A percentile compares a stretch with the other conserved stretches of the same genome.
Conservation (phyloP, 1,284 basidiomycete species). For the Microbotryum silenes-acaulis region DNA sequence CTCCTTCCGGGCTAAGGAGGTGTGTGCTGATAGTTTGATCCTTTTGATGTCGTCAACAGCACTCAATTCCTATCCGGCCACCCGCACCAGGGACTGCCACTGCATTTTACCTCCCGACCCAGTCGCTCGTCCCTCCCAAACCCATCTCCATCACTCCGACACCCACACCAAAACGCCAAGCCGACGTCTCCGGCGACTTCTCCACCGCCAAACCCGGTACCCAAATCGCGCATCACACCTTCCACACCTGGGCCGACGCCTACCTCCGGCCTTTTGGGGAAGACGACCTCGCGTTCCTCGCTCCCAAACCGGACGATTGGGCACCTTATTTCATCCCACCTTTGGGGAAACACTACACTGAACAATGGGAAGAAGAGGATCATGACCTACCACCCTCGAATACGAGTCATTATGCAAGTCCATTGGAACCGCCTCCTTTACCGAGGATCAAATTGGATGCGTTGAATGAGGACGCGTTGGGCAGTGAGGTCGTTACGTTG, state of each 20-base stretch:
- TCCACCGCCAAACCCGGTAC: constrained; percentile 66
- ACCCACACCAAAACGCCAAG: constrained; percentile 68
- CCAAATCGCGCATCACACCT: constrained; percentile 53
- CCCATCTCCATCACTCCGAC: constrained; percentile 49
- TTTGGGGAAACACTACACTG: constrained; percentile 77
- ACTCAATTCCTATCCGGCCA: constrained; percentile 41
- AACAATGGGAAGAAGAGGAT: constrained; percentile 89
- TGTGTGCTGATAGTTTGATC: neutral
- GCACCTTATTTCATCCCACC: constrained; percentile 78
- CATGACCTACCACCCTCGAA: constrained; percentile 41
- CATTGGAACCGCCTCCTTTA: constrained; percentile 46
- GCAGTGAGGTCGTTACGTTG: constrained; percentile 55
- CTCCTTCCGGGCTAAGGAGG: neutral
- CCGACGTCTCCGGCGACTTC: constrained; percentile 76
- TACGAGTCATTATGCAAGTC: constrained; percentile 30
- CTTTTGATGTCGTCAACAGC: constrained; percentile 19
- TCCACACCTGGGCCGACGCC: constrained; percentile 75
- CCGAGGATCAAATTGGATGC: constrained; percentile 53
- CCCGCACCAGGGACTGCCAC: constrained; percentile 32
- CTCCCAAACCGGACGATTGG: constrained; percentile 73
- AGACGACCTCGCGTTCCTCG: constrained; percentile 82
- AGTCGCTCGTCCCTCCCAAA: constrained; percentile 47
- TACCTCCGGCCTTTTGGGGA: constrained; percentile 77
- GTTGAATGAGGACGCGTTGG: constrained; percentile 55
- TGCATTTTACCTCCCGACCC: constrained; percentile 43